Evolutionary conservation across 345 rosid genomes (phyloP).

Genomic region (Sonneratia alba): DNA sequence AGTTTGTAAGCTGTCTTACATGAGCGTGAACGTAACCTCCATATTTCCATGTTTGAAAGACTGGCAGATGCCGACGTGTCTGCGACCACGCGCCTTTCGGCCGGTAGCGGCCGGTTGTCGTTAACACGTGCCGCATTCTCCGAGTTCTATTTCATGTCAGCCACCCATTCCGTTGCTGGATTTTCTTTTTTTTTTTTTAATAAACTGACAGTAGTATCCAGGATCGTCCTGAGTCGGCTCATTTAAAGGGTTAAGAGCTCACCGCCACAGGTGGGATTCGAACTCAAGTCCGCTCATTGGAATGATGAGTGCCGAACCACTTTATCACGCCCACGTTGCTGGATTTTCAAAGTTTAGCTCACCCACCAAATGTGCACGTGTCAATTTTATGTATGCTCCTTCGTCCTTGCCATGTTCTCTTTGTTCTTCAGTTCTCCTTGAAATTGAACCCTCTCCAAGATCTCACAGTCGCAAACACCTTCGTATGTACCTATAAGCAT

Average conservation of each 20-base stretch:
- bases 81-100: neutral
- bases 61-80: neutral
- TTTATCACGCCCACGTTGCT: too few relatives aligned
- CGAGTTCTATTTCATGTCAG: conserved; percentile 1
- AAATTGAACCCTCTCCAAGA: neutral
- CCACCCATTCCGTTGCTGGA: conserved; percentile 7
- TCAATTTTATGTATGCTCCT: neutral
- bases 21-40: too few relatives aligned
- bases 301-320: too few relatives aligned
- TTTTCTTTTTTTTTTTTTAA: too few relatives aligned
- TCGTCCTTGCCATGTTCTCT: neutral
- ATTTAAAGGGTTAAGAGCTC: too few relatives aligned
- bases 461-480: too few relatives aligned
- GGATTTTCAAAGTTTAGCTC: conserved; percentile 61
- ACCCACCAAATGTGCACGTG: conserved; percentile 48
- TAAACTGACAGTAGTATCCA: too few relatives aligned
- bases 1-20: too few relatives aligned
- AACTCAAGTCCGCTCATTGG: too few relatives aligned
- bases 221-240: too few relatives aligned
- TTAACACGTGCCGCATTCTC: conserved; percentile 3
- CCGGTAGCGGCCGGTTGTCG: neutral
- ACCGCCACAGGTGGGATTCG: too few relatives aligned
- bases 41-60: neutral
- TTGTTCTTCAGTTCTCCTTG: neutral
- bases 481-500: too few relatives aligned